Base-by-base conservation (phyloP, 495 filamentous ascomycete genomes). In the Aspergillus diversus region DNA sequence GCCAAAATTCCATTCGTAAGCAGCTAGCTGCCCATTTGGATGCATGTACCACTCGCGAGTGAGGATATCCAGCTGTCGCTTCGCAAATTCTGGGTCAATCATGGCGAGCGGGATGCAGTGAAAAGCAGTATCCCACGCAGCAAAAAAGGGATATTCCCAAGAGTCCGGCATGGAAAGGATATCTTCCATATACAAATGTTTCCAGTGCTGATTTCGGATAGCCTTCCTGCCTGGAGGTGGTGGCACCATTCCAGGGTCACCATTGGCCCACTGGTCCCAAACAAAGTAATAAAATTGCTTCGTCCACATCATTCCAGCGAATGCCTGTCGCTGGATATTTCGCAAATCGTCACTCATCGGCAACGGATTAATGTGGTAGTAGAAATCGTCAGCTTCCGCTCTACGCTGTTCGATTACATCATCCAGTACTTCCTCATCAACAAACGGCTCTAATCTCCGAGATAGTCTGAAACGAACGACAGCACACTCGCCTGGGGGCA, bases 21-120 rank as follows among this genome's bases (percentile, higher is more conserved):
- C 85, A 32, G 91, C 89, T 52, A 97, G 80, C 75, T 98, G 94
- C 49, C 94, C 94, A 69, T 98, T 98, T 16, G 94, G 94, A 80
- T 98, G 94, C 90, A 97, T 97, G 81, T 98, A 98, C 94, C 94
- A 97, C 78, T 97, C 94, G 62, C 94, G 84, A 9, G 94, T 98
- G 66, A 98, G 90, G 15, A 98, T 78, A 73, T 98, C 94, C 21
- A 98, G 84, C 73, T 98, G 94, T 79, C 96, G 96, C 84, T 98
- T 98, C 16, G 94, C 93, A 65, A 97, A 97, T 33, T 97, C 94
- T 0, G 94, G 94, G 65, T 97, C 94, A 57, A 97, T 92, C 93
- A 97, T 97, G 8, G 94, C 91, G 62, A 98, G 77, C 3, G 93
- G 92, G 66, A 98, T 96, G 70, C 92, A 95, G 72, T 98, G 94